These are phyloP conservation scores for Xanthoparmelia taractica DNA, from an alignment of 495 filamentous ascomycete species.

Conservation along the genomic window DNA sequence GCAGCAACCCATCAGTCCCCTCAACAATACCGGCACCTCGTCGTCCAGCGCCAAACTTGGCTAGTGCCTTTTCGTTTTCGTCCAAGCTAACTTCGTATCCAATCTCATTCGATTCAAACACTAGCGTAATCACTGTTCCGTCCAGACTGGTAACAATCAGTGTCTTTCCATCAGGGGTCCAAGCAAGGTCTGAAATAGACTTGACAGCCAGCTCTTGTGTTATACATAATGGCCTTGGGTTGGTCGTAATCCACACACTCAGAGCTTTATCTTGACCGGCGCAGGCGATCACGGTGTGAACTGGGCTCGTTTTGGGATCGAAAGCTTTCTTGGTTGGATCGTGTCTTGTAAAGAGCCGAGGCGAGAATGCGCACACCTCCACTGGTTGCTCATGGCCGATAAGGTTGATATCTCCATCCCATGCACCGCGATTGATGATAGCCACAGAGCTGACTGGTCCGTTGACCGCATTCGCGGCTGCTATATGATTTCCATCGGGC, in stretches of 20 bases:
- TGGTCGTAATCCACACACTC: slow-evolving; percentile 95
- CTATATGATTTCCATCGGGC: slow-evolving; percentile 93
- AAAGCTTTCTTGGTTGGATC: slow-evolving; percentile 42
- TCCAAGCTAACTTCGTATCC: slow-evolving; percentile 66
- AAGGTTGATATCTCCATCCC: slow-evolving; percentile 95
- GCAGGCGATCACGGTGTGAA: slow-evolving; percentile 87
- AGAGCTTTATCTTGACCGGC: slow-evolving; percentile 93
- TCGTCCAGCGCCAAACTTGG: slow-evolving; percentile 83
- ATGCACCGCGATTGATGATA: slow-evolving; percentile 83
- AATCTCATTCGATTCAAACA: slow-evolving; percentile 65
- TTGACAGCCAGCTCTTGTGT: slow-evolving; percentile 81
- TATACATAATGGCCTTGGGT: slow-evolving; percentile 80
- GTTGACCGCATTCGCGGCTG: slow-evolving; percentile 92
- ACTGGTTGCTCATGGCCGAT: slow-evolving; percentile 96
- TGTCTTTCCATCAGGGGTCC: slow-evolving; percentile 85
- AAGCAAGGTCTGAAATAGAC: slow-evolving; percentile 86
- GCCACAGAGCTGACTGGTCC: slow-evolving; percentile 95
- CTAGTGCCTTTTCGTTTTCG: slow-evolving; percentile 85
- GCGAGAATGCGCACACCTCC: slow-evolving; percentile 95
- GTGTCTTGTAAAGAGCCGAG: slow-evolving; percentile 74
- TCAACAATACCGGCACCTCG: slow-evolving; percentile 84
- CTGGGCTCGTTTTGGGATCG: slow-evolving; percentile 34
- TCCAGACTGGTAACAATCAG: slow-evolving; percentile 82
- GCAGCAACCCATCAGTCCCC: slow-evolving; percentile 71
- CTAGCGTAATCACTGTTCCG: slow-evolving; percentile 69